phyloP scores from a whole-genome alignment of 2,329 filamentous ascomycete species.

The Ascochyta rabiei region DNA sequence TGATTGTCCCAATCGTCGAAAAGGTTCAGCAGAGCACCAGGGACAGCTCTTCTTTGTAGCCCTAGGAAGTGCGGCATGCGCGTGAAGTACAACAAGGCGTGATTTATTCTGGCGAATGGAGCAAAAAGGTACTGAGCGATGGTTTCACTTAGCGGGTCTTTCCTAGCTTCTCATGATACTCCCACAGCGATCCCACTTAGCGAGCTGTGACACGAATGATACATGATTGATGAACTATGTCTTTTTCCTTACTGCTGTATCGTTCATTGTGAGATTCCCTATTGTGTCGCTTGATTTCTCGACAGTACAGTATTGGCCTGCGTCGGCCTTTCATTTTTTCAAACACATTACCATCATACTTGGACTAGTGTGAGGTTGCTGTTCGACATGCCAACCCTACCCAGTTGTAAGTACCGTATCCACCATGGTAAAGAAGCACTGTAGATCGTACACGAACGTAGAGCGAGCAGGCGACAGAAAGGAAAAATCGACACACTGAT shows the following conservation, averaged over 20 bases:
- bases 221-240: conserved; percentile 5
- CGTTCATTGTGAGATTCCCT: too few species aligned
- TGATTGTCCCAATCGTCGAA: conserved; percentile 78
- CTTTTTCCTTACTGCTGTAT: not conserved
- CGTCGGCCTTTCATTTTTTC: too few species aligned
- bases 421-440: too few species aligned
- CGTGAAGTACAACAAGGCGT: conserved; percentile 7
- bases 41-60: conserved; percentile 16
- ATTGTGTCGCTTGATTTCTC: too few species aligned
- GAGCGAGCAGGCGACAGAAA: too few species aligned
- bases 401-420: too few species aligned
- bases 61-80: not conserved
- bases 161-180: conserved; percentile 17
- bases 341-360: too few species aligned
- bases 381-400: too few species aligned
- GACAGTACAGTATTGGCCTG: too few species aligned
- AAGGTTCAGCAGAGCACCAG: conserved; percentile 68
- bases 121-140: conserved; percentile 18
- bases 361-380: too few species aligned
- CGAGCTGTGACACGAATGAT: conserved; percentile 16
- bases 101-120: conserved; percentile 16
- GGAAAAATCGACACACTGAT: too few species aligned
- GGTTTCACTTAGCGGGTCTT: conserved; percentile 18
- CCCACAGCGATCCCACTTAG: conserved; percentile 11
- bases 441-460: too few species aligned